Base-by-base conservation (phyloP, 148 eudicot genomes). In the Silene uniflora region DNA sequence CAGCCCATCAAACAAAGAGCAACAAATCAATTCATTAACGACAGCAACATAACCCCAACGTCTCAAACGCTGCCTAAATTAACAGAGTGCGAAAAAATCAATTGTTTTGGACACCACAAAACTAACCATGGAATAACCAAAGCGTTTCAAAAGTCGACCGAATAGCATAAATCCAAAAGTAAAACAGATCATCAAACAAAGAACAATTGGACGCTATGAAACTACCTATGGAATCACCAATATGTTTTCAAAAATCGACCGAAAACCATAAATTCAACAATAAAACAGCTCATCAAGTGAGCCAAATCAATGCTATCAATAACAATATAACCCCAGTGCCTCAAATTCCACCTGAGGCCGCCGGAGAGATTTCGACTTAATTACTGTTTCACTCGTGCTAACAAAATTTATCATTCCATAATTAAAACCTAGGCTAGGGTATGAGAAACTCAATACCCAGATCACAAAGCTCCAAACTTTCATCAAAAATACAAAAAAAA, bases 21-120 rank as follows among this genome's bases (percentile, higher is more conserved):
- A 3, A 46, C 21, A 69, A 69, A 58, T 22, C 42, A 62, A 32
- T 16, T n/a, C n/a, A n/a, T 7, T 35, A 44, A 68, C 19, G 12
- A 47, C 10, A 47, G n/a, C n/a, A n/a, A 47, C 52, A 47, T 47
- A 47, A 8, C 10, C 52, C 14, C 14, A 49, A 49, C 0, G 55
- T 16, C 55, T 10, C 55, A 49, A 49, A 49, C 55, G 11, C 39
- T 4, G 6, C 39, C 5, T 5, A 35, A 35, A 35, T 35, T 5
- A 35, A 35, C 39, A 35, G 4, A 35, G 39, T 2, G 39, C 6
- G 0, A 3, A 35, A 35, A 35, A 35, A 35, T 35, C 39, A 22
- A 80, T 80, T 65, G 79, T 72, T 25, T 80, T 80, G 21, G 79
- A 80, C 16, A 76, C 83, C 83, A 80, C 75, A n/a, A 59, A 0